Percentiles rank a stretch among this genome's conserved stretches.
These are phyloP conservation scores for Tephrocybe sp. DNA, from an alignment of 768 basidiomycete species.

Conservation along the genomic window DNA sequence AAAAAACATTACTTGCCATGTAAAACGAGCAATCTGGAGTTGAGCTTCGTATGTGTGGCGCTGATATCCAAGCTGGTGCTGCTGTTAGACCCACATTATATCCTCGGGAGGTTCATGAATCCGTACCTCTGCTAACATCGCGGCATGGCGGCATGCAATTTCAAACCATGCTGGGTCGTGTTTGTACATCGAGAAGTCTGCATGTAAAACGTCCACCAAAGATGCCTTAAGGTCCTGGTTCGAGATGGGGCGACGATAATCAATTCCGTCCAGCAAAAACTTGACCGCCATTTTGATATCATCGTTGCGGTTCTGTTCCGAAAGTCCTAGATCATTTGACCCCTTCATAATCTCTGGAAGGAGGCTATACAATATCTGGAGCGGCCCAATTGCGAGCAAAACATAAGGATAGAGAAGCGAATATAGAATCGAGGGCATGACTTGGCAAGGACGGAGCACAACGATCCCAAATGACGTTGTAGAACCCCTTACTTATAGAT, in stretches of 20 bases:
- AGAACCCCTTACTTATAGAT: too few relatives aligned
- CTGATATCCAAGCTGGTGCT: not conserved
- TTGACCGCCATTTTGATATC: not conserved
- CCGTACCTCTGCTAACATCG: not conserved
- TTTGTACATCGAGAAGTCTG: not conserved
- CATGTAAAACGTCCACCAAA: not conserved
- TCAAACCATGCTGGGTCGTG: not conserved
- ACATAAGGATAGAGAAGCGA: too few relatives aligned
- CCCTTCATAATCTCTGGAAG: too few relatives aligned
- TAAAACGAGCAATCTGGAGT: not conserved
- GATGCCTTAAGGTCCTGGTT: not conserved
- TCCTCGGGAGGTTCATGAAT: not conserved
- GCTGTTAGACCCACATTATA: not conserved
- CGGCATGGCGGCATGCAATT: not conserved
- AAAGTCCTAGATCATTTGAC: too few relatives aligned
- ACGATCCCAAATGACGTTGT: too few relatives aligned
- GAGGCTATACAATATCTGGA: too few relatives aligned
- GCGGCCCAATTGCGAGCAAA: too few relatives aligned
- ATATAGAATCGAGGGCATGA: too few relatives aligned
- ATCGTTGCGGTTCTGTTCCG: not conserved
- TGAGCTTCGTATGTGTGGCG: not conserved
- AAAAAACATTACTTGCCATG: not conserved
- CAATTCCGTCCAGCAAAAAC: not conserved
- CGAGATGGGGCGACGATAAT: not conserved
- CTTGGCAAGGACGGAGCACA: too few relatives aligned